Conservation (phyloP, 805 yeast genomes). For the Barnettozyma vustinii region DNA sequence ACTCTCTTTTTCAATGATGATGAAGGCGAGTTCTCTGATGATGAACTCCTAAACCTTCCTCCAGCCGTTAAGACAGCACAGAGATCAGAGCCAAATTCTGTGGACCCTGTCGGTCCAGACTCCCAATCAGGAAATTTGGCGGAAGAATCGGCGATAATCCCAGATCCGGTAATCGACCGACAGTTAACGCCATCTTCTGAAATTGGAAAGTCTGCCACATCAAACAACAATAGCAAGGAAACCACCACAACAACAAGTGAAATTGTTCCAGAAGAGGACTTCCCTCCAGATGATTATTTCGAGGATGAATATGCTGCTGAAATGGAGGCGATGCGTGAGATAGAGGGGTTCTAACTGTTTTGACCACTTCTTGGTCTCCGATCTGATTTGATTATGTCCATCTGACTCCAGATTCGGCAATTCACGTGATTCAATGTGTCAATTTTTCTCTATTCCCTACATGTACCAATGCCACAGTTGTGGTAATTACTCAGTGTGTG, state of each 20-base stretch:
- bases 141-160: not conserved
- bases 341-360: constrained; percentile 1
- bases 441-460: not conserved
- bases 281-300: constrained; percentile 13
- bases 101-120: not conserved
- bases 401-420: not conserved
- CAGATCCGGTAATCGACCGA: not conserved
- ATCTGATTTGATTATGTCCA: not conserved
- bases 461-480: not conserved
- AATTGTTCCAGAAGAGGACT: constrained; percentile 1
- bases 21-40: constrained; percentile 4
- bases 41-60: constrained; percentile 9
- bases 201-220: not conserved
- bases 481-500: not conserved
- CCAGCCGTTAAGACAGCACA: not conserved
- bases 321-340: constrained; percentile 18
- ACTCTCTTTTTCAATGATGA: constrained; percentile 3
- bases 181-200: not conserved
- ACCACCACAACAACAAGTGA: not conserved
- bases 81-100: not conserved
- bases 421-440: not conserved
- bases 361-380: not conserved
- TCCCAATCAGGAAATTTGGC: not conserved
- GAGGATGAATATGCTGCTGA: constrained; percentile 21
- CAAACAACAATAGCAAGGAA: not conserved